phyloP scores from a whole-genome alignment of 768 basidiomycete species.

The Rhodotorula sphaerocarpa region DNA sequence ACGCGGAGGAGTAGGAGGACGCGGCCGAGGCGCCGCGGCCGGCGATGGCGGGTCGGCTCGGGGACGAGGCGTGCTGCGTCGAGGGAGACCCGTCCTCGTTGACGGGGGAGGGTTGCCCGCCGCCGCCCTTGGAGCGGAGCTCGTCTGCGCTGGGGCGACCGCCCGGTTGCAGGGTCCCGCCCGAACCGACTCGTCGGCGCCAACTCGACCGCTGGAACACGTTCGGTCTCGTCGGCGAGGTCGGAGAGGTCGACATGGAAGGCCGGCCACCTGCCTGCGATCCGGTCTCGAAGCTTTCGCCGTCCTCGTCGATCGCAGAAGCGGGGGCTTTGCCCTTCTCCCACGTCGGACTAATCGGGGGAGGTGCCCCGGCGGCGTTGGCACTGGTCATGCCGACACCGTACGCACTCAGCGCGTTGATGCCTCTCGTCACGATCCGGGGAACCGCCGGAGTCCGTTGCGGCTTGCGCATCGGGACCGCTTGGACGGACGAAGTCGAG shows the following conservation, averaged over 20 bases:
- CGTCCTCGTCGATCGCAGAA: too few species aligned
- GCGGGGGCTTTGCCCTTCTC: too few species aligned
- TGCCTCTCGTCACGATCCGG: constrained; percentile 20
- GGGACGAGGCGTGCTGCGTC: too few species aligned
- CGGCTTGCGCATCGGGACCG: constrained; percentile 33
- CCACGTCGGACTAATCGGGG: not conserved
- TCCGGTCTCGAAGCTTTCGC: too few species aligned
- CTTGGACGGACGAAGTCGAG: constrained; percentile 30
- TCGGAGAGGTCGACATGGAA: too few species aligned
- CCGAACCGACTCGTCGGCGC: not conserved
- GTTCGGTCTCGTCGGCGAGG: not conserved
- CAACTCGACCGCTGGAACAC: not conserved
- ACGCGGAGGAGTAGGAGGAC: too few species aligned
- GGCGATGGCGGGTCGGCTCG: too few species aligned
- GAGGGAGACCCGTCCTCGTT: not conserved
- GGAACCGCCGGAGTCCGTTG: constrained; percentile 15
- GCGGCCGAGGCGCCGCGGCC: too few species aligned
- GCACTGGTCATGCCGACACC: constrained; percentile 1
- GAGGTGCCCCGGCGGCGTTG: not conserved
- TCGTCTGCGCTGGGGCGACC: not conserved
- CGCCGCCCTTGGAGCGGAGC: too few species aligned
- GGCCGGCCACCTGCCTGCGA: not conserved
- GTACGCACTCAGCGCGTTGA: constrained; percentile 23
- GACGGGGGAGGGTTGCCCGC: constrained; percentile 4
- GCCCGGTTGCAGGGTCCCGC: not conserved